A percentile compares a stretch with the other conserved stretches of the same genome.
These are phyloP conservation scores for Chaetomium cochliodes DNA, from an alignment of 495 filamentous ascomycete species.

Conservation along the genomic window DNA sequence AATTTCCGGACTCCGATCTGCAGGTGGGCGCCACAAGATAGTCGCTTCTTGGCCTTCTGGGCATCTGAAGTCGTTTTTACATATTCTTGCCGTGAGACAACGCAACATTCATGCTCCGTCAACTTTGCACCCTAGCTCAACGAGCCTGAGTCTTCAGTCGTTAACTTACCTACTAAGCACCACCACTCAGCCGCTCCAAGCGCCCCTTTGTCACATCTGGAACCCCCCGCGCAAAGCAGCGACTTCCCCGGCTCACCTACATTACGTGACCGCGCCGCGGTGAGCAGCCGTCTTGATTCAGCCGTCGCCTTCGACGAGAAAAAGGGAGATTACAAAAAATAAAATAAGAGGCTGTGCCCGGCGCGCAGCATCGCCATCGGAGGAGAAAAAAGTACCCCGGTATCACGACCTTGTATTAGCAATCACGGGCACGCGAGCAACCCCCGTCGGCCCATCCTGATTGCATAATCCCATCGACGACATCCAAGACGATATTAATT, in stretches of 20 bases:
- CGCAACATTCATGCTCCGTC: background rate
- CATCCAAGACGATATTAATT: background rate
- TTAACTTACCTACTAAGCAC: no score
- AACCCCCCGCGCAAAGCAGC: background rate
- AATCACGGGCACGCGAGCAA: constrained; percentile 13
- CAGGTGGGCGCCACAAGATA: constrained; percentile 5
- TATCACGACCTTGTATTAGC: background rate
- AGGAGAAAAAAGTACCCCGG: background rate
- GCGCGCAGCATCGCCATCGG: background rate
- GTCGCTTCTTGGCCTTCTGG: background rate
- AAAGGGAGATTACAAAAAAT: background rate
- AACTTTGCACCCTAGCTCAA: background rate
- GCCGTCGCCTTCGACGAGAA: constrained; percentile 2
- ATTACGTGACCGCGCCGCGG: background rate
- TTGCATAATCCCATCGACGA: background rate
- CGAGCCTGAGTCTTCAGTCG: no score
- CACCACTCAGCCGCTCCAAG: no score
- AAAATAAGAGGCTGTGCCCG: background rate
- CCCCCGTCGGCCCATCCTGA: background rate
- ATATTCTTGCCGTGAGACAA: background rate
- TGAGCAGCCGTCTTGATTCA: constrained; percentile 1
- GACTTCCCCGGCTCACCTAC: background rate
- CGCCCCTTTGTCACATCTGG: no score
- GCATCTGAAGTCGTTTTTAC: background rate
- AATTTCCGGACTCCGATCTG: constrained; percentile 13